Conservation (phyloP, 139 green algal genomes). For the Chlamydomonas sp. region DNA sequence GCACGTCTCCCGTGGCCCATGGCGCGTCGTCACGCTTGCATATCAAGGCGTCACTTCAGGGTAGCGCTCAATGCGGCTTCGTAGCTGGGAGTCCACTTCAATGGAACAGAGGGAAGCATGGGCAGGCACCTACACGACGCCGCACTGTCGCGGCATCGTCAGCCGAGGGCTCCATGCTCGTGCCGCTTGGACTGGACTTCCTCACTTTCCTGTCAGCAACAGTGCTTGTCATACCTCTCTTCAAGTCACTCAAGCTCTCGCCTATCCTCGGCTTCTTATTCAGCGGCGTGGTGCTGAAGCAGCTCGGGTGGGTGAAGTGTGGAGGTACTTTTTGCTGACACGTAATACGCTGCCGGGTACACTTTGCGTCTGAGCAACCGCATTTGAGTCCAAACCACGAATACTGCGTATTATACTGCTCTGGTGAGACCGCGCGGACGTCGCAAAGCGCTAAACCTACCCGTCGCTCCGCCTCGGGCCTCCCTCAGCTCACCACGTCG, state of each 20-base stretch:
- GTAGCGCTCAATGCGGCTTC: no score
- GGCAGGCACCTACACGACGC: background rate
- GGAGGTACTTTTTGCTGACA: background rate
- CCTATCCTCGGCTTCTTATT: constrained; percentile 95
- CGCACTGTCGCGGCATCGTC: background rate
- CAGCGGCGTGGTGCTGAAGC: constrained; percentile 86
- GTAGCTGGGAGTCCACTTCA: no score
- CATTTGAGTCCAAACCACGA: no score
- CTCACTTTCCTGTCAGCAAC: constrained; percentile 91
- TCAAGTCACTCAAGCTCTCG: constrained; percentile 87
- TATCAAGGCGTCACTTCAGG: no score
- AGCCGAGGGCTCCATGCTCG: constrained; percentile 14
- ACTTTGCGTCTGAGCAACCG: no score
- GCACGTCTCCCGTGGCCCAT: no score
- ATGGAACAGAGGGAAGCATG: background rate
- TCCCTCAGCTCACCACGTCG: no score
- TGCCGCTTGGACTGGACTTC: constrained; percentile 69
- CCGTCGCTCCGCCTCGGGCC: no score
- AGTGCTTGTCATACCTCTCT: constrained; percentile 92
- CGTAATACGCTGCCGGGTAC: background rate
- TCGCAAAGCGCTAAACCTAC: no score
- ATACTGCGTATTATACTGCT: no score
- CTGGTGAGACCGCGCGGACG: no score
- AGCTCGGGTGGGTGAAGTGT: constrained; percentile 73
- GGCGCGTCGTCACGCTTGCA: background rate